Evolutionary conservation across 2,329 filamentous ascomycete species (phyloP), one percentile per base, ranked within the genome.

Genomic region (Microdochium paspali): DNA sequence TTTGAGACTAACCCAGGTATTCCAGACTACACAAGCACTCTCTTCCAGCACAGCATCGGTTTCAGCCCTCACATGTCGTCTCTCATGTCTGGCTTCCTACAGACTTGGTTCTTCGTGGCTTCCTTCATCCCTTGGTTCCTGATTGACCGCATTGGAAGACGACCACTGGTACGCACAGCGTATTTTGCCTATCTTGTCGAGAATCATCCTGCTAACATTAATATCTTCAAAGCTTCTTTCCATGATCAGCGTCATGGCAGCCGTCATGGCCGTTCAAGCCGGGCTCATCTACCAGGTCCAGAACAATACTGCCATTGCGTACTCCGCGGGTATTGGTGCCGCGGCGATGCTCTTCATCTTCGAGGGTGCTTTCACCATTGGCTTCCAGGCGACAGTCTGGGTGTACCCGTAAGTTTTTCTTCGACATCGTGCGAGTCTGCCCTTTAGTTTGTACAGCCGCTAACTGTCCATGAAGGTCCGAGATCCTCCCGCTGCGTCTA

Each of bases 71-170:
- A 74, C n/a, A 59, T 79, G 28, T 72, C 74, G 26, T 60, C 79
- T 32, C 67, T 80, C 4, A 61, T 80, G 1, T 74, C 73, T 21
- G 76, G 76, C 3, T 66, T 60, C 46, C 65, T 61, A 25, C 63
- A 63, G 21, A 60, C 61, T 44, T 66, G 62, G 0, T 72, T 68
- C 47, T 55, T 71, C 9, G 59, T 66, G 13, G 67, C 66, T 7
- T 67, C 64, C 0, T 57, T 62, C 2, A 69, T 70, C 46, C 67
- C 69, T 0, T 55, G 71, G 3, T 62, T 65, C 44, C 56, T 67
- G 7, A 63, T 70, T 58, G 68, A 71, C 48, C 56, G 62, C 1
- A 66, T 68, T 26, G 68, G 68, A 2, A 64, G 69, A 4, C 63
- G 69, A 0, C 55, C 60, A 1, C 59, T 70, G 9, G 58, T 72